Base-by-base conservation (phyloP, 441 rosid genomes). In the Mallotus japonicus region DNA sequence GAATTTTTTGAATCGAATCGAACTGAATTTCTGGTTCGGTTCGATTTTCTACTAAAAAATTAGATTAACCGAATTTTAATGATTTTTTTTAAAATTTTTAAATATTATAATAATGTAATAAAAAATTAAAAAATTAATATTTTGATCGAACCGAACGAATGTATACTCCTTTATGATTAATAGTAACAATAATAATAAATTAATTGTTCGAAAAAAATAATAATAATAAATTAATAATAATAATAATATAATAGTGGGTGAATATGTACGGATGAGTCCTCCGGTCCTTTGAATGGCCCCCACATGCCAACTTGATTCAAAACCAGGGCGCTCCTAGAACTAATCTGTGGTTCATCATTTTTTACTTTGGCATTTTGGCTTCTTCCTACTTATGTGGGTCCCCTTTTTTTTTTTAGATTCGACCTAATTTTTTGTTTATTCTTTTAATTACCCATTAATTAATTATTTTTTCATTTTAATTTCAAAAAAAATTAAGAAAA, bases 191-290 rank as follows among this genome's bases (percentile, higher is more conserved):
- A 44, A 44, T 37, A 44, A 44, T 44, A 0, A 44, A 24, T 24
- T 24, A 24, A 24, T 24, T 28, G n/a, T n/a, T n/a, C n/a, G n/a
- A n/a, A n/a, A n/a, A n/a, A n/a, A 44, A 44, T 4, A 34, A 3
- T 34, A 34, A 34, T 34, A 34, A 2, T 34, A 24, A 24, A 0
- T 24, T 28, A n/a, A n/a, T 28, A 28, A 37, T 9, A 61, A 42
- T 12, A 20, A 49, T 47, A 8, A 16, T 42, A 19, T 17, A 16
- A 50, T 44, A 53, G 61, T 69, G 8, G 22, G 64, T 71, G 20
- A 28, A 17, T 42, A n/a, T 66, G 85, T 85, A 82, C 83, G 86
- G 85, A 79, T 6, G n/a, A 69, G 73, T 58, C 76, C 72, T 34
- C 0, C 65, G 2, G 40, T 60, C 76, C 60, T n/a, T 1, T 9